Evolutionary conservation across 2,329 filamentous ascomycete species (phyloP), one percentile per base, ranked within the genome.

Genomic region (Geoglossum cookeanum): DNA sequence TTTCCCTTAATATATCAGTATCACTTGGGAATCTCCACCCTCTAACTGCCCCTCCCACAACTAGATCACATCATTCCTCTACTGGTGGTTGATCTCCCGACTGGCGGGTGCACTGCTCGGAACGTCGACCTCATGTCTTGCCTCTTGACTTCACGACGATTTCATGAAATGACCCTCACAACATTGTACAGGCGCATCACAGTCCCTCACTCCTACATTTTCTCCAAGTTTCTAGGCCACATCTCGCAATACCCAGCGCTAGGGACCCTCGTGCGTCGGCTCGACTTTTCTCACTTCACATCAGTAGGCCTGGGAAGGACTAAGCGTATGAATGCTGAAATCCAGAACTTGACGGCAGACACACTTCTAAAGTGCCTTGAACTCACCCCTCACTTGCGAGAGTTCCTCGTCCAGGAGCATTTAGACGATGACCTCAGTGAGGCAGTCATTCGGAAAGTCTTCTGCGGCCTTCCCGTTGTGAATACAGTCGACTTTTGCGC

Each of bases 241-340:
- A 74, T 91, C 61, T 72, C 74, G 51, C 72, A 78, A 59, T 81
- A 89, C 66, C 78, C 80, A 1, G 74, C 80, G 7, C 74, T 90
- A 57, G 87, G 86, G 51, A 83, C 80, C 45, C 80, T 90, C 63
- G 85, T 91, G 49, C 81, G 84, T 58, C 83, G 87, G 55, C 73
- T 91, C 51, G 87, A 92, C 70, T 90, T 92, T 65, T 89, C 85
- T 60, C 86, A 90, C 72, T 90, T 90, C 70, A 90, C 87, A 67
- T 86, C 85, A 27, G 81, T 84, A 57, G 84, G 84, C 57, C 75
- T 88, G 61, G 88, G 89, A 65, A 78, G 79, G 60, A 87, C 84
- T 15, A 83, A 81, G 62, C 80, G 81, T 67, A 84, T 88, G 76
- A 83, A 87, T 59, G 77, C 78, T 27, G 78, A 85, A 68, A 86